Evolutionary conservation across 768 basidiomycete species (phyloP), one percentile per base, ranked within the genome.

Genomic region (Rhizopogon roseolus): DNA sequence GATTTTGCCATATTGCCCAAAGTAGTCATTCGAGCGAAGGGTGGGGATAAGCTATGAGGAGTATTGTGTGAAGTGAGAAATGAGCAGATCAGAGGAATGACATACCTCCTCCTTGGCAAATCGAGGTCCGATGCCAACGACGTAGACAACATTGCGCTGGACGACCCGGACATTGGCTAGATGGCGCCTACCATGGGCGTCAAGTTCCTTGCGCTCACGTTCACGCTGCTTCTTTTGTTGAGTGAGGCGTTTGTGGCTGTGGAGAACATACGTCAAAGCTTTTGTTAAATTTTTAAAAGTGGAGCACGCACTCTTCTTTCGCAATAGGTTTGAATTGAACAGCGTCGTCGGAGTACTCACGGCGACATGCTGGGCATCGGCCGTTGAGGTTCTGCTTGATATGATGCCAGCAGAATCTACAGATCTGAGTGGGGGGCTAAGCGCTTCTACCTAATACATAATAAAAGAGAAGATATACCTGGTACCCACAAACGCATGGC

Each of bases 381-480:
- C 93, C 87, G 69, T 98, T 98, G 57, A 96, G 78, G 73, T 97
- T 92, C 72, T 91, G 85, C 75, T 90, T 88, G 79, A 97, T 96
- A 73, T 98, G 94, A 72, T 99, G 92, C 85, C 94, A 98, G 71
- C 97, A 99, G 75, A 99, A 99, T 53, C 93, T 88, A 70, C 97
- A 99, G 60, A 99, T 93, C 97, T 99, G 59, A 45, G 40, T 50
- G n/a, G 32, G 22, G 29, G 46, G 14, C 19, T 48, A 2, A 48
- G 46, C 9, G 5, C 22, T 6, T 22, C 19, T 22, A 48, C 17
- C 34, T 14, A 36, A 36, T 22, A 36, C 56, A 61, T 64, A 54
- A 60, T 25, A 5, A 25, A 60, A 52, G 58, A 48, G 16, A 59
- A 49, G 19, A 49, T 49, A 51, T 59, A 90, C 97, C 82, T 98